Conservation (phyloP, 768 basidiomycete genomes). For the Pseudohyphozyma bogoriensis region DNA sequence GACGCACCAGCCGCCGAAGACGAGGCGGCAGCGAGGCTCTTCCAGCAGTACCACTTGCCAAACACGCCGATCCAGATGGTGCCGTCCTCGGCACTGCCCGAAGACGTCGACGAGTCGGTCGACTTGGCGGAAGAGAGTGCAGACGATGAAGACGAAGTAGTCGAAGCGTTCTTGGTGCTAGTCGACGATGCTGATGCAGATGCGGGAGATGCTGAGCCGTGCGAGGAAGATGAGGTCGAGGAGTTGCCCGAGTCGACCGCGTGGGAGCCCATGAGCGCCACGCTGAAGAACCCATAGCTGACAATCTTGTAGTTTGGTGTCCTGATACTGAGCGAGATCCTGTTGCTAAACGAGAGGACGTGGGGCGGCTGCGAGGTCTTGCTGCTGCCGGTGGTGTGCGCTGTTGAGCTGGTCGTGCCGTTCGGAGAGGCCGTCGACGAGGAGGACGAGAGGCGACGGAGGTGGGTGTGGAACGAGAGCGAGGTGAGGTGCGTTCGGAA, state of each 20-base stretch:
- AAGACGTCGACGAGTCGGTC: too few relatives aligned
- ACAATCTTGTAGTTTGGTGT: constrained; percentile 84
- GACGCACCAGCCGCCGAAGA: too few relatives aligned
- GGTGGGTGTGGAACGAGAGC: constrained; percentile 64
- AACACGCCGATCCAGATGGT: constrained; percentile 86
- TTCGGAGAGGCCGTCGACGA: not conserved
- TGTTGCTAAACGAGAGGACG: constrained; percentile 65
- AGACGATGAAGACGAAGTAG: too few relatives aligned
- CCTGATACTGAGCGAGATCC: constrained; percentile 80
- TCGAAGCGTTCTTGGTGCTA: too few relatives aligned
- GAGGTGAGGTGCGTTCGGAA: constrained; percentile 95
- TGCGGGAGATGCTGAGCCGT: too few relatives aligned
- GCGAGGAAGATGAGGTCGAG: too few relatives aligned
- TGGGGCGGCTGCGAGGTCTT: constrained; percentile 13
- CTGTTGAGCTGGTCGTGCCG: not conserved
- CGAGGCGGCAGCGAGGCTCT: too few relatives aligned
- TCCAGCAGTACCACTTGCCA: constrained; percentile 67
- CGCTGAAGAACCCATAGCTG: constrained; percentile 73
- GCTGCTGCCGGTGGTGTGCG: not conserved
- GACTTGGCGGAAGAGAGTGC: not conserved
- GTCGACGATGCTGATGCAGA: too few relatives aligned
- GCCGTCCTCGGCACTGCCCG: constrained; percentile 52
- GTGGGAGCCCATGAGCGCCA: constrained; percentile 58
- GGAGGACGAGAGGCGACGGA: constrained; percentile 19
- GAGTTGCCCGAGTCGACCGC: too few relatives aligned